A percentile compares a stretch with the other conserved stretches of the same genome.
Conservation (phyloP, 176 grass and related monocot species). For the Zea mays region DNA sequence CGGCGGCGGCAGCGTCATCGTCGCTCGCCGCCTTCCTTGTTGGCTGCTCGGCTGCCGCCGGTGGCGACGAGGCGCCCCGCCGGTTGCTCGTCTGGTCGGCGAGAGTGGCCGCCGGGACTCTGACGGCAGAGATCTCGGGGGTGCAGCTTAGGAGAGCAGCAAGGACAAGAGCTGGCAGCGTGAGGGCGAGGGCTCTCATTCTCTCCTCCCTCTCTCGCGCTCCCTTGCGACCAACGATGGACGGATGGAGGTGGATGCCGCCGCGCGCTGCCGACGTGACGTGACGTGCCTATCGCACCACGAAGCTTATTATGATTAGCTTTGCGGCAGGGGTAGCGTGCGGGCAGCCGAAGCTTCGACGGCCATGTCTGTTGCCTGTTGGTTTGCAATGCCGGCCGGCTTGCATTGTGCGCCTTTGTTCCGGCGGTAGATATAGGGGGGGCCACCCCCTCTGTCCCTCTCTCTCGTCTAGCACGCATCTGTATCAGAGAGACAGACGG, state of each 20-base stretch:
- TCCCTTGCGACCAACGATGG: no score
- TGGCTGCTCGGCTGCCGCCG: background rate
- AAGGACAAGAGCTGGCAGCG: slow-evolving; percentile 5
- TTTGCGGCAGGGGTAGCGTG: background rate
- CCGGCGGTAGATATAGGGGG: slow-evolving; percentile 31
- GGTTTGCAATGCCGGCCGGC: background rate
- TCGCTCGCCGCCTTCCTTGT: background rate
- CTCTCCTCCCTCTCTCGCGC: background rate
- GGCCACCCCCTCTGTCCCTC: no score
- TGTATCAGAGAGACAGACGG: slow-evolving; percentile 21
- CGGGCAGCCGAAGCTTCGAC: slow-evolving; percentile 8
- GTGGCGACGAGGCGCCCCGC: background rate
- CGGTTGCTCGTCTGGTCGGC: background rate
- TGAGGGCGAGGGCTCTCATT: slow-evolving; percentile 25
- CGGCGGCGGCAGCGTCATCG: background rate
- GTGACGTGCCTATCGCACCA: background rate
- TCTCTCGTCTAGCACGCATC: slow-evolving; percentile 7
- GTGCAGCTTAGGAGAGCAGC: background rate
- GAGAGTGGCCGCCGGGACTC: slow-evolving; percentile 7
- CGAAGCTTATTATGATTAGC: background rate
- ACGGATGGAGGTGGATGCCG: no score
- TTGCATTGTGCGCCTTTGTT: slow-evolving; percentile 21
- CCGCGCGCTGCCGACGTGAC: no score
- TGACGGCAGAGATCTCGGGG: slow-evolving; percentile 17
- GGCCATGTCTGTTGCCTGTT: background rate